These are phyloP conservation scores for Penicillium sp. DNA, from an alignment of 2,329 filamentous ascomycete species.

Conservation along the genomic window DNA sequence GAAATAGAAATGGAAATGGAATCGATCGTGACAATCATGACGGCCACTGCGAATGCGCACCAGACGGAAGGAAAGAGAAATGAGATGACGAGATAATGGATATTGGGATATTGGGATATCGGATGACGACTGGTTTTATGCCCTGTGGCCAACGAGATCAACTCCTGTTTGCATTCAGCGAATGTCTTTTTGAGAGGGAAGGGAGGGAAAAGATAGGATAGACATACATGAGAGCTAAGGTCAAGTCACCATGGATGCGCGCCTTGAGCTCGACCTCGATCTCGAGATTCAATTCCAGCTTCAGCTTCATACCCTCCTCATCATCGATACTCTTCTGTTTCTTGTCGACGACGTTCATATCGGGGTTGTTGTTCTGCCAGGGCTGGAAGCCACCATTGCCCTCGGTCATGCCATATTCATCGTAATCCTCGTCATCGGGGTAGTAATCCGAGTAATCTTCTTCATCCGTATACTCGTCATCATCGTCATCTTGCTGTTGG, in stretches of 20 bases:
- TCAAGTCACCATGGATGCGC: slow-evolving; percentile 68
- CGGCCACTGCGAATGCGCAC: slow-evolving; percentile 3
- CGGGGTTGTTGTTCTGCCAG: slow-evolving; percentile 31
- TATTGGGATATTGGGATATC: background rate
- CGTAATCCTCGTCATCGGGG: slow-evolving; percentile 35
- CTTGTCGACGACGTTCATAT: slow-evolving; percentile 34
- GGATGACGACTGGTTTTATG: slow-evolving; percentile 16
- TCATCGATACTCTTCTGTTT: slow-evolving; percentile 35
- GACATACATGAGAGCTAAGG: slow-evolving; percentile 56
- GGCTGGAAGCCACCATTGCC: slow-evolving; percentile 30
- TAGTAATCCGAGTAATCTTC: slow-evolving; percentile 30
- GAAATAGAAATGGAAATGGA: slow-evolving; percentile 7
- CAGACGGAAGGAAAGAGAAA: background rate
- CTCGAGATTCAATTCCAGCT: slow-evolving; percentile 64
- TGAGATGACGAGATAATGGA: background rate
- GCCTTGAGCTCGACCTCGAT: slow-evolving; percentile 68
- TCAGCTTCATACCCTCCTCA: slow-evolving; percentile 56
- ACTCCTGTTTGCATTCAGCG: slow-evolving; percentile 31
- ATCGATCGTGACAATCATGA: slow-evolving; percentile 23
- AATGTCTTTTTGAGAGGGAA: slow-evolving; percentile 2
- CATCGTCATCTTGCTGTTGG: slow-evolving; percentile 27
- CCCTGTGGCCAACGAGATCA: slow-evolving; percentile 26
- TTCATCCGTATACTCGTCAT: slow-evolving; percentile 36
- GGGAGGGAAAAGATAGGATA: background rate
- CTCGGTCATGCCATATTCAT: slow-evolving; percentile 24